A percentile compares a stretch with the other conserved stretches of the same genome.
Evolutionary conservation across 2,329 filamentous ascomycete genomes (phyloP).

Genomic region (Calonectria montana): DNA sequence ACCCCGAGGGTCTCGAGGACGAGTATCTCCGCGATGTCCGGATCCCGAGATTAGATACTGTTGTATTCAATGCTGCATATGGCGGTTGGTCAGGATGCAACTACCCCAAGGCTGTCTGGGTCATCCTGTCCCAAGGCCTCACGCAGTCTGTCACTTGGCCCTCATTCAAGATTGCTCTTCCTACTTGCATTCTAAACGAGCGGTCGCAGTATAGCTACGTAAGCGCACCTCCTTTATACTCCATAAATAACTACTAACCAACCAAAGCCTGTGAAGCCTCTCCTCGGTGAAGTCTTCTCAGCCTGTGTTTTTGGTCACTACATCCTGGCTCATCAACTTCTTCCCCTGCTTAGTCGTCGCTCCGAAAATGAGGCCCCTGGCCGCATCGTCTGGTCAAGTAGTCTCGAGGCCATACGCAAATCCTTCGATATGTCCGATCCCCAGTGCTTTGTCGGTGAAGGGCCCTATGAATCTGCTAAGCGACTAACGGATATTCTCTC

Average conservation of each 20-base stretch:
- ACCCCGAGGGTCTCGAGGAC: constrained; percentile 53
- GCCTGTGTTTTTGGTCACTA: constrained; percentile 98
- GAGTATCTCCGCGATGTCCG: constrained; percentile 56
- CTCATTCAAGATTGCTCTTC: constrained; percentile 74
- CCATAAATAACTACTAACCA: constrained; percentile 2
- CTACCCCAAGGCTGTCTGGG: constrained; percentile 69
- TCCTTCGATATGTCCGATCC: constrained; percentile 77
- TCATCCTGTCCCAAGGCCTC: constrained; percentile 68
- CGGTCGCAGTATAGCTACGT: constrained; percentile 51
- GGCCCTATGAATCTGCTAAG: constrained; percentile 88
- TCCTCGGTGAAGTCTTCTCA: constrained; percentile 85
- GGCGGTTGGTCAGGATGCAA: constrained; percentile 87
- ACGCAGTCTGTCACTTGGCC: constrained; percentile 81
- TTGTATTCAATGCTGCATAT: constrained; percentile 89
- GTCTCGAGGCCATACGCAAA: constrained; percentile 72
- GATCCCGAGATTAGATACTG: constrained; percentile 79
- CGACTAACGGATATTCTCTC: constrained; percentile 85
- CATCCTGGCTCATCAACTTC: constrained; percentile 82
- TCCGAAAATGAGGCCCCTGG: constrained; percentile 58
- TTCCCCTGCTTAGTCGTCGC: constrained; percentile 74
- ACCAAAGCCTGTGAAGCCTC: constrained; percentile 63
- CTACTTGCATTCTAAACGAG: constrained; percentile 57
- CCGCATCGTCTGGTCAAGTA: constrained; percentile 88
- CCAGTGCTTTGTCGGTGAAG: constrained; percentile 72
- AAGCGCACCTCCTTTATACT: constrained; percentile 16